Evolutionary conservation across 2,329 filamentous ascomycete species (phyloP).

Genomic region (Colletotrichum sp.): DNA sequence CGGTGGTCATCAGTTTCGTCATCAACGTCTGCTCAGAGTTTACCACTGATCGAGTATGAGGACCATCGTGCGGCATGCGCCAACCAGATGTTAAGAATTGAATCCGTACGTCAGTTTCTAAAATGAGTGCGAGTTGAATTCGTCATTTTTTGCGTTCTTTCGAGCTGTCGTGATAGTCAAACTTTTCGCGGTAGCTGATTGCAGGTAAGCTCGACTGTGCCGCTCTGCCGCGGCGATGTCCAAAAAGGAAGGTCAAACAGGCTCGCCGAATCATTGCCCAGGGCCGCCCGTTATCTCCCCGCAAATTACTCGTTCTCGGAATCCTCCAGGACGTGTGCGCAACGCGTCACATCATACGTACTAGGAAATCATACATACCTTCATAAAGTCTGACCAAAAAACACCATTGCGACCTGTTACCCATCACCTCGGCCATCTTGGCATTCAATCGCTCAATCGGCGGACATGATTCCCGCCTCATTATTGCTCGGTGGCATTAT

Average conservation of each 20-base stretch:
- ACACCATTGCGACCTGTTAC: not conserved
- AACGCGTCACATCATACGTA: not conserved
- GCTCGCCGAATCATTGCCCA: not conserved
- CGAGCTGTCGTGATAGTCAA: not conserved
- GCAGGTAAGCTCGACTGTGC: not conserved
- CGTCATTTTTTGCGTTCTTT: not conserved
- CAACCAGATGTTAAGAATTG: not conserved
- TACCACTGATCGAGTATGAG: not conserved
- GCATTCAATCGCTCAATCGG: not conserved
- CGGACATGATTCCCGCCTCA: not conserved
- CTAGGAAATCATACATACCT: not conserved
- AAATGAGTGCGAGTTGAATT: not conserved
- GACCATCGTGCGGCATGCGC: no score
- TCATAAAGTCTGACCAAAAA: not conserved
- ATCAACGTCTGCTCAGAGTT: not conserved
- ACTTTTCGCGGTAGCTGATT: not conserved
- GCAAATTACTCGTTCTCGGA: not conserved
- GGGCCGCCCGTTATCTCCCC: not conserved
- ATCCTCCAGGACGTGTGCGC: not conserved
- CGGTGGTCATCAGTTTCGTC: not conserved
- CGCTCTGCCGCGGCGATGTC: not conserved
- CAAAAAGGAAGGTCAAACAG: conserved; percentile 10
- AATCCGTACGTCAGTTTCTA: not conserved
- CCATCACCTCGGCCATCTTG: not conserved
- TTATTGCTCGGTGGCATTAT: conserved; percentile 24